phyloP scores from a whole-genome alignment of 192 early-diverging fungal genomes.

The Polychytrium aggregatum region DNA sequence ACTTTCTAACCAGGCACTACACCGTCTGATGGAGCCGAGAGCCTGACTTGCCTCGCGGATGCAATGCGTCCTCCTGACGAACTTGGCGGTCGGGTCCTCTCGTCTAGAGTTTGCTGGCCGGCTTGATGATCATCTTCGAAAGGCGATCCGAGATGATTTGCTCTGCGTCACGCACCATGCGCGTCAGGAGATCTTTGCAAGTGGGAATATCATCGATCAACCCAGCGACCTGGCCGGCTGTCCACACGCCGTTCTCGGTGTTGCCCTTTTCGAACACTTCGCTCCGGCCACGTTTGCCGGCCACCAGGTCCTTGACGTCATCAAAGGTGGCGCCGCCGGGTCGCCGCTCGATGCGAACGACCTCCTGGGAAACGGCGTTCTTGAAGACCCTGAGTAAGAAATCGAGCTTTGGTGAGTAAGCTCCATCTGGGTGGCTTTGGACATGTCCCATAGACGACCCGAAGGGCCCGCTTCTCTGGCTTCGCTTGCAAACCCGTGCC shows the following conservation, averaged over 20 bases:
- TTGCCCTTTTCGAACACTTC: slow-evolving; percentile 33
- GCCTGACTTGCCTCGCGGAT: too few relatives aligned
- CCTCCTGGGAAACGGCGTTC: slow-evolving; percentile 58
- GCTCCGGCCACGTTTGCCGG: slow-evolving; percentile 42
- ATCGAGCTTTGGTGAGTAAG: too few relatives aligned
- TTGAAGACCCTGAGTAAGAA: slow-evolving; percentile 62
- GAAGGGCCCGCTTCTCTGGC: too few relatives aligned
- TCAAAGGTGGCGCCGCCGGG: slow-evolving; percentile 54
- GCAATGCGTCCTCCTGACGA: too few relatives aligned
- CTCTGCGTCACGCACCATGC: slow-evolving; percentile 47
- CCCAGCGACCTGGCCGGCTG: slow-evolving; percentile 58
- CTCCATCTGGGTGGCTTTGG: neutral
- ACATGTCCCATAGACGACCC: too few relatives aligned
- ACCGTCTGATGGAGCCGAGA: too few relatives aligned
- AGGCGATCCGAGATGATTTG: slow-evolving; percentile 23
- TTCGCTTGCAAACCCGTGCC: too few relatives aligned
- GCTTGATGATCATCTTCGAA: slow-evolving; percentile 14
- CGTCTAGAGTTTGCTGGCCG: slow-evolving; percentile 11
- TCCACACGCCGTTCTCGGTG: slow-evolving; percentile 36
- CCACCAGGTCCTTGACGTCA: slow-evolving; percentile 57
- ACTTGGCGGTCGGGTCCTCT: too few relatives aligned
- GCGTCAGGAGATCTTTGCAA: slow-evolving; percentile 46
- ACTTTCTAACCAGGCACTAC: too few relatives aligned
- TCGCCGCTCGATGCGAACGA: slow-evolving; percentile 53
- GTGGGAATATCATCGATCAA: slow-evolving; percentile 71